A percentile compares a stretch with the other conserved stretches of the same genome.
Conservation (phyloP, 2,329 filamentous ascomycete species). For the Rhynchosporium secalis region DNA sequence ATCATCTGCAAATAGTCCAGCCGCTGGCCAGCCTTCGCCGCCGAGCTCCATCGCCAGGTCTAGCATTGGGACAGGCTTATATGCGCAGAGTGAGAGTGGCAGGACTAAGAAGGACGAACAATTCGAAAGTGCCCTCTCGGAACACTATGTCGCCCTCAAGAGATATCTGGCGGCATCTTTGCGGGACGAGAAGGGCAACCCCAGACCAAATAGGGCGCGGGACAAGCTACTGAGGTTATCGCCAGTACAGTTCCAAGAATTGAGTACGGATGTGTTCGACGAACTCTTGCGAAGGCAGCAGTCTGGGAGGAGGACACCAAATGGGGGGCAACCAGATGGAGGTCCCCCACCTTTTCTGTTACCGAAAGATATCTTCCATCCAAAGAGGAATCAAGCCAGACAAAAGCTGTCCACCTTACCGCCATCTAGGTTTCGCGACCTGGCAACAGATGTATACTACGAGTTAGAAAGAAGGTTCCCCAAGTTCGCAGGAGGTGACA, state of each 20-base stretch:
- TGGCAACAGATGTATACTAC: constrained; percentile 94
- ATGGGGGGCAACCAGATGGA: constrained; percentile 48
- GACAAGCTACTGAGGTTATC: constrained; percentile 93
- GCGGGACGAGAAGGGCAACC: constrained; percentile 72
- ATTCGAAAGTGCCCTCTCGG: constrained; percentile 63
- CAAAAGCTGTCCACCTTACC: constrained; percentile 91
- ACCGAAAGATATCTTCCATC: constrained; percentile 88
- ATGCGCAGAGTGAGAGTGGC: constrained; percentile 65
- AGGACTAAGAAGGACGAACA: constrained; percentile 65
- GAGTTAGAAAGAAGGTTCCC: constrained; percentile 91
- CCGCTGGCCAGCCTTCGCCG: constrained; percentile 66
- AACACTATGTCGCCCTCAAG: constrained; percentile 81
- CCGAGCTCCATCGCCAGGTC: constrained; percentile 85
- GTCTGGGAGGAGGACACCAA: constrained; percentile 55
- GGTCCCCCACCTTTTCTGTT: constrained; percentile 71
- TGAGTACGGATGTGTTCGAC: constrained; percentile 97
- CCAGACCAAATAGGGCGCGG: constrained; percentile 81
- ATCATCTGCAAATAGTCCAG: constrained; percentile 50
- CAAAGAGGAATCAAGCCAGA: constrained; percentile 95
- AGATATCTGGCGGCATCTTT: constrained; percentile 62
- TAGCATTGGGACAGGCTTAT: constrained; percentile 74
- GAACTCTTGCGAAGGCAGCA: constrained; percentile 87
- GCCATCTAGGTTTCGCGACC: constrained; percentile 80
- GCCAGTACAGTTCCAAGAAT: constrained; percentile 90
- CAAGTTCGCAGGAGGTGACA: constrained; percentile 69